Evolutionary conservation across 2,329 filamentous ascomycete species (phyloP).

Genomic region (Cladosporium oxysporum): DNA sequence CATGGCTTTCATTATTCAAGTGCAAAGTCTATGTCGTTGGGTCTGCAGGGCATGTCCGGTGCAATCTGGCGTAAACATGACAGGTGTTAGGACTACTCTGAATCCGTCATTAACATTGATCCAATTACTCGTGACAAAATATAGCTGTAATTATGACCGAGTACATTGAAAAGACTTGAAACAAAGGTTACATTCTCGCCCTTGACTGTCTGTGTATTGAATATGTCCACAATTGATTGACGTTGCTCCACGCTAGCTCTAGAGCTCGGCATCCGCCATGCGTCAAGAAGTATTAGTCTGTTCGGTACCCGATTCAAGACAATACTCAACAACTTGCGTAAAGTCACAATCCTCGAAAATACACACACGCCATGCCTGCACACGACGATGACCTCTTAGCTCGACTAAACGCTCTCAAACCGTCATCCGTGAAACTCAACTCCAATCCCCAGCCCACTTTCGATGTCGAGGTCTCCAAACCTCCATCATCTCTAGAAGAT

Average conservation of each 20-base stretch:
- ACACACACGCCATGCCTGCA: constrained; percentile 25
- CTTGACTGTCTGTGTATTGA: background rate
- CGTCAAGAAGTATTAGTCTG: background rate
- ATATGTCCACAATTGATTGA: background rate
- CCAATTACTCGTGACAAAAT: background rate
- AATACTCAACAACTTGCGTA: background rate
- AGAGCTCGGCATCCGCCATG: constrained; percentile 1
- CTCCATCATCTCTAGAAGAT: constrained; percentile 29
- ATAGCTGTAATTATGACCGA: background rate
- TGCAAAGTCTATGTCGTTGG: background rate
- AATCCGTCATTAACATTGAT: background rate
- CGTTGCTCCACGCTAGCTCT: constrained; percentile 2
- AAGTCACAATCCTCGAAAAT: background rate
- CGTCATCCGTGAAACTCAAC: constrained; percentile 42
- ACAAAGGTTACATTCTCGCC: background rate
- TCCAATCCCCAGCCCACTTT: constrained; percentile 26
- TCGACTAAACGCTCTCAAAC: constrained; percentile 52
- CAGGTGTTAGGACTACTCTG: background rate
- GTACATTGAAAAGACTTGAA: background rate
- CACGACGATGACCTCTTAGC: constrained; percentile 48
- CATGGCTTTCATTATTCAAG: background rate
- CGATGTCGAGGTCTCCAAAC: constrained; percentile 28
- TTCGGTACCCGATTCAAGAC: background rate
- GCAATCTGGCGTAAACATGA: background rate
- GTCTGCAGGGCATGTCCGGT: background rate